Base-by-base conservation (phyloP, 129 eudicot genomes). In the Tanacetum coccineum region DNA sequence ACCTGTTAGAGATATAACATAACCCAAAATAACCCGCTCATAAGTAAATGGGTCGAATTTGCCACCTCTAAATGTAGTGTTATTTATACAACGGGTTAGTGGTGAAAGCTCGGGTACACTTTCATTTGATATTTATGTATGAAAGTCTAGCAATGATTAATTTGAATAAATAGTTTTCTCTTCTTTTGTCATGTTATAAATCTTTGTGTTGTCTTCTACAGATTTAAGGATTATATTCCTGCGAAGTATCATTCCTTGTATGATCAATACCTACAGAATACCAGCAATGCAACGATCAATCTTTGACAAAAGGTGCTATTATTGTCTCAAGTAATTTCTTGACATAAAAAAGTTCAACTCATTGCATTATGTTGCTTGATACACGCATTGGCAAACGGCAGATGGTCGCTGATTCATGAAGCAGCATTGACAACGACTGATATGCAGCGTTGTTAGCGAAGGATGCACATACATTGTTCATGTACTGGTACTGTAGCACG, bases 221-320 rank as follows among this genome's bases (percentile, higher is more conserved):
- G 93, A 72, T 88, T 88, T 80, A 88, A 79, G 82, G 85, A 85
- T 39, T 85, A 72, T 67, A 30, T 88, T 59, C 96, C 96, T 20
- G 84, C 80, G 56, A 85, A 85, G 78, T 83, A 85, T 56, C 92
- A 53, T 30, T 52, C 85, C 30, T 26, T 85, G 61, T 88, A 88
- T 58, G 96, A 88, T 61, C 66, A 83, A 14, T 78, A 71, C 62
- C 49, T 82, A 40, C 36, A 57, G 59, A 44, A 56, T 67, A 68
- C 52, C 51, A 51, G 50, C 44, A 48, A 63, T 47, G 57, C 57
- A 40, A 58, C 68, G 10, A 66, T 52, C 52, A 70, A 73, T 52
- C 80, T 78, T 40, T 77, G 74, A 78, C 52, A 78, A 65, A 70
- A 71, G 85, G 76, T 72, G 60, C 13, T 44, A 46, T 71, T n/a